A percentile compares a stretch with the other conserved stretches of the same genome.
phyloP scores from a whole-genome alignment of 2,329 filamentous ascomycete species.

The Didymella pomorum region DNA sequence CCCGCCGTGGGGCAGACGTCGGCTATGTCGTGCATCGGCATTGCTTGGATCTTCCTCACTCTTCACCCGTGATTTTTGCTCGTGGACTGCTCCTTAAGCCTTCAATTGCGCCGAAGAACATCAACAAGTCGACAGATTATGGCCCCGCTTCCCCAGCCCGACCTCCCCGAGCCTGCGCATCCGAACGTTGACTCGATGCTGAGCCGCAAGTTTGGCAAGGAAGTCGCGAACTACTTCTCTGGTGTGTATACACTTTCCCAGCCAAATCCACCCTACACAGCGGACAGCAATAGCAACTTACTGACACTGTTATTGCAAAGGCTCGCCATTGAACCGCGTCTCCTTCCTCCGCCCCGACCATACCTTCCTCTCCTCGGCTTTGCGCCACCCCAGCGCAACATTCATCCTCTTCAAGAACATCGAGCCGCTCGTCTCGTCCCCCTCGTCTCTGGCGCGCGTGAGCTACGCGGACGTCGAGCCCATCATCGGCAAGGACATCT shows the following conservation, averaged over 20 bases:
- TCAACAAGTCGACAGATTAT: slow-evolving; percentile 34
- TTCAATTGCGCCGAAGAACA: neutral
- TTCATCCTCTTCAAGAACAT: slow-evolving; percentile 85
- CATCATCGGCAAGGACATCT: slow-evolving; percentile 76
- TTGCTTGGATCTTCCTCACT: neutral
- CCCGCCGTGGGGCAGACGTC: slow-evolving; percentile 26
- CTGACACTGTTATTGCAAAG: slow-evolving; percentile 48
- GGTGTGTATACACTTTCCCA: slow-evolving; percentile 38
- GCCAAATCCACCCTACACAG: no score
- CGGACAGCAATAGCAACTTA: neutral
- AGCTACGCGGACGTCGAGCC: slow-evolving; percentile 72
- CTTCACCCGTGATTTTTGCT: neutral
- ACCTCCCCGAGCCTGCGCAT: slow-evolving; percentile 66
- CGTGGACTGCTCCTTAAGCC: neutral
- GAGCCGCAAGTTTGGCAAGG: slow-evolving; percentile 77
- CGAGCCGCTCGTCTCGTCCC: slow-evolving; percentile 72
- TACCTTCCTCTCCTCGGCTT: slow-evolving; percentile 72
- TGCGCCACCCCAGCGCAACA: slow-evolving; percentile 68
- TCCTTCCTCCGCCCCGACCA: slow-evolving; percentile 78
- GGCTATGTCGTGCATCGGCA: slow-evolving; percentile 4
- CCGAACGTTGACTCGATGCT: slow-evolving; percentile 72
- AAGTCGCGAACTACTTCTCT: slow-evolving; percentile 85
- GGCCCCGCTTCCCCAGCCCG: slow-evolving; percentile 50
- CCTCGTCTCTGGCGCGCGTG: slow-evolving; percentile 71
- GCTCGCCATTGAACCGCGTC: slow-evolving; percentile 78